Evolutionary conservation across 2,329 filamentous ascomycete genomes (phyloP).

Genomic region (Rhinocladiella mackenziei): DNA sequence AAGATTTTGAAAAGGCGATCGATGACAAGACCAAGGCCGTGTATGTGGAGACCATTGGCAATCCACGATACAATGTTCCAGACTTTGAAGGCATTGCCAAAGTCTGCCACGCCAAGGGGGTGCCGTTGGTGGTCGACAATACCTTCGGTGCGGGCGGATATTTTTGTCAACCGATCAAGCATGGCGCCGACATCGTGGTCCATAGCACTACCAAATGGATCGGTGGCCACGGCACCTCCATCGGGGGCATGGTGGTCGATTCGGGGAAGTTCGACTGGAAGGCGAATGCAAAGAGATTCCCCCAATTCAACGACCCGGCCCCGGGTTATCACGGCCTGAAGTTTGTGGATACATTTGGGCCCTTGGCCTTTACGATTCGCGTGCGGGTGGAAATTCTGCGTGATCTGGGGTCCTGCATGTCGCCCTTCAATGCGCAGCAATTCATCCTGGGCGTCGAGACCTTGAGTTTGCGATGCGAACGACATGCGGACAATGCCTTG

Average conservation of each 20-base stretch:
- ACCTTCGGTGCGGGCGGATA: constrained; percentile 87
- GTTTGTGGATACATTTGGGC: constrained; percentile 89
- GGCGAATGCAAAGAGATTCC: constrained; percentile 76
- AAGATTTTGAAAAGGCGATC: constrained; percentile 71
- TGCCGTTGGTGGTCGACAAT: constrained; percentile 72
- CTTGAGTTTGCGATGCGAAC: constrained; percentile 76
- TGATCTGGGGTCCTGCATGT: constrained; percentile 76
- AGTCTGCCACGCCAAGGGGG: constrained; percentile 64
- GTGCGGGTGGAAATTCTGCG: constrained; percentile 85
- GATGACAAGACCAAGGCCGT: constrained; percentile 86
- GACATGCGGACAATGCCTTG: constrained; percentile 80
- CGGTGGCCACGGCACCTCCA: constrained; percentile 81
- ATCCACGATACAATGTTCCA: constrained; percentile 82
- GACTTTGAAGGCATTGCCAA: constrained; percentile 79
- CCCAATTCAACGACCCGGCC: constrained; percentile 83
- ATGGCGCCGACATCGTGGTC: constrained; percentile 84
- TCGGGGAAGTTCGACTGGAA: constrained; percentile 85
- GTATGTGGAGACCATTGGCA: constrained; percentile 83
- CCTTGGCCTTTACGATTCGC: constrained; percentile 76
- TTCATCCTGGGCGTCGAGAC: constrained; percentile 87
- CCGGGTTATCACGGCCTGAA: constrained; percentile 89
- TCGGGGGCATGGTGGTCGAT: constrained; percentile 74
- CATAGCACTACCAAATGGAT: constrained; percentile 94
- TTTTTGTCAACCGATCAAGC: constrained; percentile 75
- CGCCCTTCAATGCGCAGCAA: constrained; percentile 90